Conservation (phyloP, 306 rosid genomes). For the Castanea sativa region DNA sequence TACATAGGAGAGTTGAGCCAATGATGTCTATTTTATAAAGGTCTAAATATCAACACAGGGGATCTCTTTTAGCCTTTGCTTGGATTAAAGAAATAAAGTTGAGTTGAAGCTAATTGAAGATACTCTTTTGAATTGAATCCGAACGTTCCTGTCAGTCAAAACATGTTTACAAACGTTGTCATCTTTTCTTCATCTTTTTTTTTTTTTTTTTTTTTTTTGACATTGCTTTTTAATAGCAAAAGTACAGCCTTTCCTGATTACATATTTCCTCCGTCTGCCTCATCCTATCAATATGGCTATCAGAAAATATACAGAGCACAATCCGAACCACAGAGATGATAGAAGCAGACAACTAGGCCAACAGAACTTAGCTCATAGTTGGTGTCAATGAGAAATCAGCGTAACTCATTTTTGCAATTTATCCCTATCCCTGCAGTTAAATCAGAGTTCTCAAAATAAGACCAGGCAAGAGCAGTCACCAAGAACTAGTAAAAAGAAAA, state of each 20-base stretch:
- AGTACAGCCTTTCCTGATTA: not conserved
- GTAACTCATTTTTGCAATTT: not conserved
- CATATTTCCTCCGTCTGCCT: not conserved
- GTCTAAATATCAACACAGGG: too few relatives aligned
- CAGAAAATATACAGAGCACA: not conserved
- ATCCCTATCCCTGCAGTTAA: constrained; percentile 64
- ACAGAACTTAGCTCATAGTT: not conserved
- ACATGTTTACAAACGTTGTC: not conserved
- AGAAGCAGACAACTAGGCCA: not conserved
- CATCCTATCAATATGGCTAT: not conserved
- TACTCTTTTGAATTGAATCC: not conserved
- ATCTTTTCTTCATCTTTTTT: not conserved
- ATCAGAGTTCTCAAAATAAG: constrained; percentile 5
- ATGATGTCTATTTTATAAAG: too few relatives aligned
- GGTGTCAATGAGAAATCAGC: not conserved
- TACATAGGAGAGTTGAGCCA: too few relatives aligned
- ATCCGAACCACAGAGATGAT: not conserved
- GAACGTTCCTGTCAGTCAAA: not conserved
- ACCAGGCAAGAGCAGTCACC: not conserved
- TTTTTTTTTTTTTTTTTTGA: too few relatives aligned
- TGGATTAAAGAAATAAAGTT: not conserved
- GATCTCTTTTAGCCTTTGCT: not conserved
- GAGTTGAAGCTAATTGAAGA: not conserved
- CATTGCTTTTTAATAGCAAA: not conserved
- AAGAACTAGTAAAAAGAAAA: not conserved